Percentiles rank a stretch among this genome's conserved stretches.
These are phyloP conservation scores for Phaeosphaeriaceae sp. DNA, from an alignment of 2,329 filamentous ascomycete genomes.

Conservation along the genomic window DNA sequence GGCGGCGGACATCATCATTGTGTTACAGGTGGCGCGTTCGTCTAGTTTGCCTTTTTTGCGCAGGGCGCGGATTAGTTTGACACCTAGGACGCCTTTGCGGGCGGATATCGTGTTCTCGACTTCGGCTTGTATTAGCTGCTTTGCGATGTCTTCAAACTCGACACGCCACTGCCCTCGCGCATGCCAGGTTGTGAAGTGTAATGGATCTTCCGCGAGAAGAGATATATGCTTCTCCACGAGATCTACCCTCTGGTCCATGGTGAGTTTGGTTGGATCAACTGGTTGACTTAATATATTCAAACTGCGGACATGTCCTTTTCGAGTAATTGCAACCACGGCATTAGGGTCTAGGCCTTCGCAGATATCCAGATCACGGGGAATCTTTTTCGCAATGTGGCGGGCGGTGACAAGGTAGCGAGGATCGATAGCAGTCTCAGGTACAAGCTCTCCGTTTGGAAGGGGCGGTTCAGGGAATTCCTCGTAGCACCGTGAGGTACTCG, in stretches of 20 bases:
- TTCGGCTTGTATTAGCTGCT: conserved; percentile 74
- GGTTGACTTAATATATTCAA: conserved; percentile 31
- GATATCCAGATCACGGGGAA: conserved; percentile 51
- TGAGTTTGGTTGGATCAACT: conserved; percentile 32
- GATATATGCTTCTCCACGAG: conserved; percentile 74
- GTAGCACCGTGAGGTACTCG: conserved; percentile 71
- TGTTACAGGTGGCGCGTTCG: conserved; percentile 82
- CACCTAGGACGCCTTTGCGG: conserved; percentile 75
- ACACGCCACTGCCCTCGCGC: conserved; percentile 77
- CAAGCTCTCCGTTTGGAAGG: conserved; percentile 26
- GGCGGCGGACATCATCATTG: conserved; percentile 82
- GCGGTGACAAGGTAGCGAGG: conserved; percentile 48
- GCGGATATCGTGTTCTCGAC: conserved; percentile 82
- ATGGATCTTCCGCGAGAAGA: conserved; percentile 71
- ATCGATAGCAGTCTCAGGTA: conserved; percentile 40
- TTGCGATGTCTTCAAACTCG: conserved; percentile 76
- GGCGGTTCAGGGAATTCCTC: conserved; percentile 53
- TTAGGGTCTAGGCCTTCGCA: conserved; percentile 44
- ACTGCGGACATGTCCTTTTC: conserved; percentile 27
- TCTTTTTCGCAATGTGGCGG: conserved; percentile 50
- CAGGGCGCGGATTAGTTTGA: conserved; percentile 85
- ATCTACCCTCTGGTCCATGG: conserved; percentile 29
- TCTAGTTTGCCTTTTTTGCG: conserved; percentile 90
- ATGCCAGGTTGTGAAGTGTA: conserved; percentile 70
- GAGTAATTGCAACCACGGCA: conserved; percentile 30